These are phyloP conservation scores for Cyberlindnera mycetangii DNA, from an alignment of 805 yeast species.

Conservation along the genomic window DNA sequence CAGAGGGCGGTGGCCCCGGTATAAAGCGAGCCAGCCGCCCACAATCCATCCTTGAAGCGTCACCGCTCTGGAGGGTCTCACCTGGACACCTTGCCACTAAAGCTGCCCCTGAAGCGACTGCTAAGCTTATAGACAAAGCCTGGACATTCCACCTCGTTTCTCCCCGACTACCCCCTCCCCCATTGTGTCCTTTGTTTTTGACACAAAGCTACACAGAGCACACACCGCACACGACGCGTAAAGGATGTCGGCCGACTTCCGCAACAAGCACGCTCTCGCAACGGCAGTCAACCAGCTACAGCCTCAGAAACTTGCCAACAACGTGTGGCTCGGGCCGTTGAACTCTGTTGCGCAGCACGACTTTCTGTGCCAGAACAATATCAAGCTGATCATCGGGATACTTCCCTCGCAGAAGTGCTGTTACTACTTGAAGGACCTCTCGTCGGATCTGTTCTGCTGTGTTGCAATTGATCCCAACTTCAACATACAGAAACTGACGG, in stretches of 20 bases:
- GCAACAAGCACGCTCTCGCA: conserved; percentile 26
- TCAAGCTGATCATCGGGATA: conserved; percentile 36
- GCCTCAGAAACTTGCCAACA: conserved; percentile 41
- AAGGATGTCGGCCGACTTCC: conserved; percentile 21
- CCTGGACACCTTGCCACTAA: neutral
- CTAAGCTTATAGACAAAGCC: too few species aligned
- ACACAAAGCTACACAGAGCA: too few species aligned
- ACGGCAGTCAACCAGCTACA: conserved; percentile 28
- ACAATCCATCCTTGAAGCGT: too few species aligned
- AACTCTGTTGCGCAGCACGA: conserved; percentile 37
- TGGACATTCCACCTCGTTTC: neutral
- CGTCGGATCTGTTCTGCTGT: conserved; percentile 29
- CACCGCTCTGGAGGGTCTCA: too few species aligned
- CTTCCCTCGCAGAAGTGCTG: conserved; percentile 34
- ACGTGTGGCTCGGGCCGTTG: conserved; percentile 46
- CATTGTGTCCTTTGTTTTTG: conserved; percentile 3
- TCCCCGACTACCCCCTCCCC: neutral
- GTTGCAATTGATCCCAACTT: conserved; percentile 35
- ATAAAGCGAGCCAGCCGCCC: conserved; percentile 5
- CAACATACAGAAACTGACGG: conserved; percentile 28
- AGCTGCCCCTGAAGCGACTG: too few species aligned
- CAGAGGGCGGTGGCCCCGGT: neutral
- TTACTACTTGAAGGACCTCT: conserved; percentile 28
- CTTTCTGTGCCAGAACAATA: conserved; percentile 37
- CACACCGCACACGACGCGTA: conserved; percentile 13